These are phyloP conservation scores for Wickerhamiella parazyma DNA, from an alignment of 805 yeast genomes.

Conservation along the genomic window DNA sequence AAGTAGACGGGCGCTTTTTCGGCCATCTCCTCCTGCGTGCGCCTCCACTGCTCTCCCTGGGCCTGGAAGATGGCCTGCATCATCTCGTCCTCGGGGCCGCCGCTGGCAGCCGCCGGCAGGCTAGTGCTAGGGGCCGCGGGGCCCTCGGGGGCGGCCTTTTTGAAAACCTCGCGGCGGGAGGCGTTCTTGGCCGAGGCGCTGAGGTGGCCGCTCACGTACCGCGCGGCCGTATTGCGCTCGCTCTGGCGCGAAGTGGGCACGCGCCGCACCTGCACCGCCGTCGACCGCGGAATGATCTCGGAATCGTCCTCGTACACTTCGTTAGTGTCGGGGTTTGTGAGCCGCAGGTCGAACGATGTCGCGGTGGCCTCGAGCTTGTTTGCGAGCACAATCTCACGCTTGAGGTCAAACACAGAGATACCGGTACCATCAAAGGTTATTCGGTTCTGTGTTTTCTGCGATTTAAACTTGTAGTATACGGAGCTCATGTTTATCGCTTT, in stretches of 20 bases:
- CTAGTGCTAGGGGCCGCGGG: slow-evolving; percentile 12
- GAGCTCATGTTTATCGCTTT: slow-evolving; percentile 49
- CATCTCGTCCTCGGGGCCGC: slow-evolving; percentile 67
- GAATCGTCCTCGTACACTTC: slow-evolving; percentile 81
- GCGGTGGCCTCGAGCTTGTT: slow-evolving; percentile 73
- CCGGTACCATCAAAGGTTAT: slow-evolving; percentile 94
- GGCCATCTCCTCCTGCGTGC: slow-evolving; percentile 83
- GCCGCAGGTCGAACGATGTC: slow-evolving; percentile 55
- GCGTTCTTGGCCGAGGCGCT: slow-evolving; percentile 25
- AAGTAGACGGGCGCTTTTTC: slow-evolving; percentile 64
- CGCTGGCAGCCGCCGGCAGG: slow-evolving; percentile 17
- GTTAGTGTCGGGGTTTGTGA: slow-evolving; percentile 57
- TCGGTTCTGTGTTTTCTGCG: slow-evolving; percentile 67
- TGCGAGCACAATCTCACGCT: slow-evolving; percentile 72
- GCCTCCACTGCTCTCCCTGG: slow-evolving; percentile 90
- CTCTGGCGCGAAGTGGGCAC: slow-evolving; percentile 46
- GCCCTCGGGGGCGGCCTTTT: slow-evolving; percentile 12
- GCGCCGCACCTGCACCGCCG: slow-evolving; percentile 67
- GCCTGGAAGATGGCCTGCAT: slow-evolving; percentile 83
- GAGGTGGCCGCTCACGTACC: slow-evolving; percentile 41
- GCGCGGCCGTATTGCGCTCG: slow-evolving; percentile 40
- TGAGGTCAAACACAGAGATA: slow-evolving; percentile 83
- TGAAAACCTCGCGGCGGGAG: slow-evolving; percentile 25
- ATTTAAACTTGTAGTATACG: slow-evolving; percentile 72
- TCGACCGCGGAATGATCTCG: slow-evolving; percentile 78